Evolutionary conservation across 1,284 basidiomycete species (phyloP).

Genomic region (Xerocomus amazonicus): DNA sequence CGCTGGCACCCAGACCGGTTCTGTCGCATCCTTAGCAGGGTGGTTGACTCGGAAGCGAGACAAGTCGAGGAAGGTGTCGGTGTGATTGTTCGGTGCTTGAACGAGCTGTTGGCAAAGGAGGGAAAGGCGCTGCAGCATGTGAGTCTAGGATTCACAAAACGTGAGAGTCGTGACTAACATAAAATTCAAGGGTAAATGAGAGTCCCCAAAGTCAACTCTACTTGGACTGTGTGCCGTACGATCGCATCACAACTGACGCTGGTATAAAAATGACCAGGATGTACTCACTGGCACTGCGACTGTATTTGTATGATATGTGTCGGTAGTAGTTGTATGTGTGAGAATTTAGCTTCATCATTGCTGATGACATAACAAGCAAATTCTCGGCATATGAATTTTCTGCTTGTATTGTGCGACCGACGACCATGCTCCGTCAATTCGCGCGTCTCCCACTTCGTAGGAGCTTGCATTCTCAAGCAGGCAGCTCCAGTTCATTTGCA

Average conservation of each 20-base stretch:
- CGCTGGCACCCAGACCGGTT: constrained; percentile 80
- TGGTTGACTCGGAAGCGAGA: constrained; percentile 51
- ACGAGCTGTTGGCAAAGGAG: constrained; percentile 57
- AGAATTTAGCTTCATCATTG: no score
- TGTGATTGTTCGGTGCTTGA: constrained; percentile 64
- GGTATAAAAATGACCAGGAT: constrained; percentile 8
- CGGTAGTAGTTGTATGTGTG: no score
- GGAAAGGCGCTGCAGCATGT: constrained; percentile 29
- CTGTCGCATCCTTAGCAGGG: constrained; percentile 48
- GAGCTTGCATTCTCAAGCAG: constrained; percentile 27
- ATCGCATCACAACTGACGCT: constrained; percentile 5
- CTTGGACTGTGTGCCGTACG: background rate
- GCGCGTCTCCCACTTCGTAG: constrained; percentile 32
- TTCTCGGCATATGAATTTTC: constrained; percentile 21
- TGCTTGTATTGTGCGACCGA: constrained; percentile 1
- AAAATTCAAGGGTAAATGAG: constrained; percentile 19
- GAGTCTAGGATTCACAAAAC: constrained; percentile 7
- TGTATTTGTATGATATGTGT: constrained; percentile 18
- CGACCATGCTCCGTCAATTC: constrained; percentile 38
- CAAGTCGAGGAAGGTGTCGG: constrained; percentile 66
- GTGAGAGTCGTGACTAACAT: constrained; percentile 2
- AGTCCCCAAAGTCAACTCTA: background rate
- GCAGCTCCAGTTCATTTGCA: constrained; percentile 8
- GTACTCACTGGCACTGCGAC: constrained; percentile 8
- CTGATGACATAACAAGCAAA: constrained; percentile 25